These are phyloP conservation scores for Aaosphaeria pasadenensis DNA, from an alignment of 2,329 filamentous ascomycete genomes.

Conservation along the genomic window DNA sequence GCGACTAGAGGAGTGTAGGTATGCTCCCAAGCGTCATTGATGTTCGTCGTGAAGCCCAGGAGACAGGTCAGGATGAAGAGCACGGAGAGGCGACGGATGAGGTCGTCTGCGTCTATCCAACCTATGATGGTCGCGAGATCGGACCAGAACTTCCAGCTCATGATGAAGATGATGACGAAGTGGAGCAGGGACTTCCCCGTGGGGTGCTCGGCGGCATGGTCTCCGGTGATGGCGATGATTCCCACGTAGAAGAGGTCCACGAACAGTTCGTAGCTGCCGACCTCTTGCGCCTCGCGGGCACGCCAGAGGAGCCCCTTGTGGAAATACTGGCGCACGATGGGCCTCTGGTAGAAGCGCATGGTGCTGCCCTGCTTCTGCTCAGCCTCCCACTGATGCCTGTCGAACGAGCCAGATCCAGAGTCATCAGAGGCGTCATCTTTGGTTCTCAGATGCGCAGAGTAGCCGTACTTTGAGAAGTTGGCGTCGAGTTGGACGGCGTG, in stretches of 20 bases:
- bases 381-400: slow-evolving; percentile 35
- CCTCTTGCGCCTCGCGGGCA: slow-evolving; percentile 56
- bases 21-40: slow-evolving; percentile 51
- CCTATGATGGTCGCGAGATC: slow-evolving; percentile 57
- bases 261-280: slow-evolving; percentile 63
- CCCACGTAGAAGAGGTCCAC: slow-evolving; percentile 63
- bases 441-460: slow-evolving; percentile 50
- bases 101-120: slow-evolving; percentile 63
- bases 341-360: slow-evolving; percentile 58
- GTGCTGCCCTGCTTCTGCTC: slow-evolving; percentile 40
- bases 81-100: slow-evolving; percentile 57
- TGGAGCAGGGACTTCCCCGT: slow-evolving; percentile 55
- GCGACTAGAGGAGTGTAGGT: slow-evolving; percentile 59
- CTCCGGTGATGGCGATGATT: slow-evolving; percentile 63
- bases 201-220: slow-evolving; percentile 56
- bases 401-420: slow-evolving; percentile 19
- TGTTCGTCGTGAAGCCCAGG: slow-evolving; percentile 63
- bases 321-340: slow-evolving; percentile 63
- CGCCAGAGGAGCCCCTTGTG: slow-evolving; percentile 64
- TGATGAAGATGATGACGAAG: slow-evolving; percentile 60
- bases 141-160: slow-evolving; percentile 64
- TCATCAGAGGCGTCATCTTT: slow-evolving; percentile 3
- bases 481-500: slow-evolving; percentile 56
- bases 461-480: slow-evolving; percentile 64
- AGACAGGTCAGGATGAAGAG: slow-evolving; percentile 61